Conservation (phyloP, 176 grass and related monocot genomes). For the Musa schizocarpa region DNA sequence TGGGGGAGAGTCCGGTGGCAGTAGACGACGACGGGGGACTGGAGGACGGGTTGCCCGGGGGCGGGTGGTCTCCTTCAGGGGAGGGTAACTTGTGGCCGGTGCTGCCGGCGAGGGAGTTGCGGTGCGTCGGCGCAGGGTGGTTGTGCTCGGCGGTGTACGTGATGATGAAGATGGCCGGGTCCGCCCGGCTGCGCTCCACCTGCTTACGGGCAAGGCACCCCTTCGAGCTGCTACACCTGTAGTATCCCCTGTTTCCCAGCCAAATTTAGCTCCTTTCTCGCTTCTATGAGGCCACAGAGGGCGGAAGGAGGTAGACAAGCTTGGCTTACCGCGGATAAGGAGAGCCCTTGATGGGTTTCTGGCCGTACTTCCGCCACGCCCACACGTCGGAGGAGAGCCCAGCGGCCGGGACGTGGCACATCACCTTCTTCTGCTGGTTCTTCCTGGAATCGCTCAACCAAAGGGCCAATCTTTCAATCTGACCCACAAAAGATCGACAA, state of each 20-base stretch:
- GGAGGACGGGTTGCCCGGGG: neutral
- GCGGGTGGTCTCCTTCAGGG: neutral
- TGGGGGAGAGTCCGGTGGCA: constrained; percentile 10
- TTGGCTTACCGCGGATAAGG: constrained; percentile 48
- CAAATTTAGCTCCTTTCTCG: constrained; percentile 1
- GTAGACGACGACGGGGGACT: constrained; percentile 2
- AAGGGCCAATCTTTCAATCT: neutral
- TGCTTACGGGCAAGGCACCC: constrained; percentile 17
- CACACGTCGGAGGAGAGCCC: constrained; percentile 47
- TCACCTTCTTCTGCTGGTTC: constrained; percentile 48
- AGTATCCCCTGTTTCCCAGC: constrained; percentile 16
- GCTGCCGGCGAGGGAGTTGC: constrained; percentile 26
- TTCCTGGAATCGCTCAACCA: constrained; percentile 36
- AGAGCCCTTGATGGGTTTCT: constrained; percentile 95
- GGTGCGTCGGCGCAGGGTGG: constrained; percentile 17
- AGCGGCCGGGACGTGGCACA: constrained; percentile 38
- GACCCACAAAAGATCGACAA: neutral
- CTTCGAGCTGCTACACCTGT: constrained; percentile 21
- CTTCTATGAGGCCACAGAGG: neutral
- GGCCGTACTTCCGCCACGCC: constrained; percentile 96
- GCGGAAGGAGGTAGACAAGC: neutral
- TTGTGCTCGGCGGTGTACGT: constrained; percentile 27
- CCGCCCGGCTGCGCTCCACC: constrained; percentile 11
- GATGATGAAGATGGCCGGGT: constrained; percentile 18
- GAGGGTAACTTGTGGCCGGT: constrained; percentile 17